Percentiles rank a stretch among this genome's conserved stretches.
phyloP scores from a whole-genome alignment of 345 rosid genomes.

The Pugionium dolabratum region DNA sequence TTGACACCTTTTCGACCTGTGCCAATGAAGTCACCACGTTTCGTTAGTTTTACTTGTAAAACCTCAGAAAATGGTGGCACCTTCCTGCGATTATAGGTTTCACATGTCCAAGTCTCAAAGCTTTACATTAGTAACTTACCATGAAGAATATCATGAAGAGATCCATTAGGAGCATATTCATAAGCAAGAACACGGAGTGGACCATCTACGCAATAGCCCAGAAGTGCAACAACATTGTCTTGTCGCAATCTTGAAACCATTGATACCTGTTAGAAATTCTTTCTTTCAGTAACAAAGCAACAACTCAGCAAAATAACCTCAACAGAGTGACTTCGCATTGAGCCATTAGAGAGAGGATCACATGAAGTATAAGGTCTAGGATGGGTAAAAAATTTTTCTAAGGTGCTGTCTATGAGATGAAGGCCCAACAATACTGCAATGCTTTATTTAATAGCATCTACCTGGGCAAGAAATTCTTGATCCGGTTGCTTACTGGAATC shows the following conservation, averaged over 20 bases:
- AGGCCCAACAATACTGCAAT: conserved; percentile 11
- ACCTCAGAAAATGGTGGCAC: not conserved
- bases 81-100: conserved; percentile 2
- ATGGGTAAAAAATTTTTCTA: not conserved
- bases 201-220: conserved; percentile 85
- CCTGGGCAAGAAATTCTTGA: conserved; percentile 87
- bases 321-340: not conserved
- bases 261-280: conserved; percentile 53
- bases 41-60: not conserved
- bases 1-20: conserved; percentile 87
- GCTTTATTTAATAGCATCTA: conserved; percentile 18
- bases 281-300: conserved; percentile 5
- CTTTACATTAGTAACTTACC: conserved; percentile 26
- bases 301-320: not conserved
- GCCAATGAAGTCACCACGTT: conserved; percentile 11
- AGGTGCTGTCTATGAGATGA: not conserved
- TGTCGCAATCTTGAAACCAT: conserved; percentile 86
- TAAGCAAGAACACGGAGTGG: conserved; percentile 78
- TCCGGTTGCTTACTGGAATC: conserved; percentile 93
- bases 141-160: conserved; percentile 50
- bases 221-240: conserved; percentile 73
- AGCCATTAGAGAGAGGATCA: not conserved
- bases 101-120: conserved; percentile 14
- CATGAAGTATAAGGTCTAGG: not conserved
- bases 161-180: conserved; percentile 88